phyloP scores from a whole-genome alignment of 116 monocot genomes.

The Papilionanthe hybrid region DNA sequence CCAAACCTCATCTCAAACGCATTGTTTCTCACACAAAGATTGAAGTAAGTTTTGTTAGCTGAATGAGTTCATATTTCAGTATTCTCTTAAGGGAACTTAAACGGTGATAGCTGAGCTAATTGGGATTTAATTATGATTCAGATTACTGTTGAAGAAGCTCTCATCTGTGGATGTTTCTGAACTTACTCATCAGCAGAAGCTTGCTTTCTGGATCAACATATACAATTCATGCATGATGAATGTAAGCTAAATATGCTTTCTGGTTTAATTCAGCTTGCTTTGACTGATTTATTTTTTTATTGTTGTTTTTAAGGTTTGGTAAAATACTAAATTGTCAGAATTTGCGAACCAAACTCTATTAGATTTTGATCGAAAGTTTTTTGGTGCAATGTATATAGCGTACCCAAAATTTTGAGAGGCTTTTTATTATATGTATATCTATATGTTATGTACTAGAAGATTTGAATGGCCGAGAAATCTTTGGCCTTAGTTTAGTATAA shows the following conservation, averaged over 20 bases:
- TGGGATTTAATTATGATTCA: conserved; percentile 22
- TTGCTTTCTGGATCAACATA: conserved; percentile 98
- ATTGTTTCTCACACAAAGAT: conserved; percentile 26
- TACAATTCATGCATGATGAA: conserved; percentile 99
- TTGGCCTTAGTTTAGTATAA: no score
- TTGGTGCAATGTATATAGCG: no score
- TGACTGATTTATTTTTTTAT: background rate
- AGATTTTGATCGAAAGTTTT: no score
- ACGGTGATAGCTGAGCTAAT: background rate
- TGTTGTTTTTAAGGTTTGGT: background rate
- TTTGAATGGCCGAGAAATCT: no score
- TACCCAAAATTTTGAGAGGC: no score
- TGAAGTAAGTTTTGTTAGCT: conserved; percentile 50
- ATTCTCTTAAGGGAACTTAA: no score
- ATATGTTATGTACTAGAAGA: no score
- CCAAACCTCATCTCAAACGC: conserved; percentile 16
- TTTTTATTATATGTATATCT: no score
- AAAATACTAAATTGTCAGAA: background rate
- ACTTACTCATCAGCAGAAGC: conserved; percentile 81
- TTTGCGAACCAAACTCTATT: no score
- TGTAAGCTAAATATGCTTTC: conserved; percentile 33
- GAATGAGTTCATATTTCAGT: background rate
- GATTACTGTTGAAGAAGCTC: conserved; percentile 64
- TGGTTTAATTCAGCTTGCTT: background rate
- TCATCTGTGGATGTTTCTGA: conserved; percentile 51